These are phyloP conservation scores for Malus sylvestris DNA, from an alignment of 306 rosid species.

Conservation along the genomic window DNA sequence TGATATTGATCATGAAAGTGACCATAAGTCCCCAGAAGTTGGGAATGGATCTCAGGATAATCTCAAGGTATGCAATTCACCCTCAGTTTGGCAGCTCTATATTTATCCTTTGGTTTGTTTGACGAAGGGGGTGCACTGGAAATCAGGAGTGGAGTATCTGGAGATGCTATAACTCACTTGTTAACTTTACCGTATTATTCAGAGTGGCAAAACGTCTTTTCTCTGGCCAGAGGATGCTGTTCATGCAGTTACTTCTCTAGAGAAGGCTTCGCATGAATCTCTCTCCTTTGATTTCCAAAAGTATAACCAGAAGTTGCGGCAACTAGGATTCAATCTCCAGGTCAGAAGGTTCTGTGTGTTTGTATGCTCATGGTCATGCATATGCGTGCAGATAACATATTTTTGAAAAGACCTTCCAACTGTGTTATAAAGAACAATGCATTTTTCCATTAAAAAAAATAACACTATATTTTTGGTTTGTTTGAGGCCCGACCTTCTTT, in stretches of 20 bases:
- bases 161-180: constrained; percentile 3
- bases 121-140: neutral
- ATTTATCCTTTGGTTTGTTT: neutral
- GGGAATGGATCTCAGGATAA: constrained; percentile 35
- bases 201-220: constrained; percentile 48
- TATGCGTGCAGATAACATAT: neutral
- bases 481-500: neutral
- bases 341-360: constrained; percentile 36
- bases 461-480: neutral
- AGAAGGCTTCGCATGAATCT: constrained; percentile 70
- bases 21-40: constrained; percentile 20
- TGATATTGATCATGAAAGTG: constrained; percentile 33
- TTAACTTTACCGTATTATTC: constrained; percentile 15
- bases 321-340: constrained; percentile 60
- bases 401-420: neutral
- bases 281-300: constrained; percentile 61
- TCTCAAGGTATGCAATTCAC: constrained; percentile 42
- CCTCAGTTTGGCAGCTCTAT: neutral
- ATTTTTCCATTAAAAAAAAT: too few species aligned
- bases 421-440: neutral
- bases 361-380: constrained; percentile 8
- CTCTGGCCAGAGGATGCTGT: constrained; percentile 89
- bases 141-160: neutral
- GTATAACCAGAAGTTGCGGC: constrained; percentile 85
- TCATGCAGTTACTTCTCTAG: constrained; percentile 61